A percentile compares a stretch with the other conserved stretches of the same genome.
Conservation (phyloP, 2,329 filamentous ascomycete genomes). For the Monilinia fructigena region DNA sequence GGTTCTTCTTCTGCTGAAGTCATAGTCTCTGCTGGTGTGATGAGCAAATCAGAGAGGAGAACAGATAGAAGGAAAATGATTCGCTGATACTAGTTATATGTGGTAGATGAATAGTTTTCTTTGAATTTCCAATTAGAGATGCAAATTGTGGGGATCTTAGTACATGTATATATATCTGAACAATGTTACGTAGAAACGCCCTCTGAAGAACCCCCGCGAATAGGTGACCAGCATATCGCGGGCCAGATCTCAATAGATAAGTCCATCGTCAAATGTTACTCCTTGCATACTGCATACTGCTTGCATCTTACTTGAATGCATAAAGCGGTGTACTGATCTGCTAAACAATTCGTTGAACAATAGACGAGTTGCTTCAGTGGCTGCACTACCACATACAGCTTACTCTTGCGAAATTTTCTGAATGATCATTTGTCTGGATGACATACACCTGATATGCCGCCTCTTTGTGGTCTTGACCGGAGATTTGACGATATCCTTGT, state of each 20-base stretch:
- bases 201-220: neutral
- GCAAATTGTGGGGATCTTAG: neutral
- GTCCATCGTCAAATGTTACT: neutral
- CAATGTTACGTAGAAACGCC: neutral
- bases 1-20: slow-evolving; percentile 11
- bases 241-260: neutral
- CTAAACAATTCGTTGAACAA: slow-evolving; percentile 6
- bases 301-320: slow-evolving; percentile 1
- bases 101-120: neutral
- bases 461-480: neutral
- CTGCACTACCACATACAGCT: slow-evolving; percentile 15
- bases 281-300: neutral
- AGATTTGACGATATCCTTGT: neutral
- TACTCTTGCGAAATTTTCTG: neutral
- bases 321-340: neutral
- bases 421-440: neutral
- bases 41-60: neutral
- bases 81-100: neutral
- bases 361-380: neutral
- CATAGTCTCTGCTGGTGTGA: slow-evolving; percentile 5
- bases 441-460: neutral
- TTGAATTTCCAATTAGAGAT: neutral
- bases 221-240: neutral
- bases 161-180: neutral
- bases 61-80: neutral